phyloP scores from a whole-genome alignment of 164 flowering plant genomes.

The Warburgia ugandensis region DNA sequence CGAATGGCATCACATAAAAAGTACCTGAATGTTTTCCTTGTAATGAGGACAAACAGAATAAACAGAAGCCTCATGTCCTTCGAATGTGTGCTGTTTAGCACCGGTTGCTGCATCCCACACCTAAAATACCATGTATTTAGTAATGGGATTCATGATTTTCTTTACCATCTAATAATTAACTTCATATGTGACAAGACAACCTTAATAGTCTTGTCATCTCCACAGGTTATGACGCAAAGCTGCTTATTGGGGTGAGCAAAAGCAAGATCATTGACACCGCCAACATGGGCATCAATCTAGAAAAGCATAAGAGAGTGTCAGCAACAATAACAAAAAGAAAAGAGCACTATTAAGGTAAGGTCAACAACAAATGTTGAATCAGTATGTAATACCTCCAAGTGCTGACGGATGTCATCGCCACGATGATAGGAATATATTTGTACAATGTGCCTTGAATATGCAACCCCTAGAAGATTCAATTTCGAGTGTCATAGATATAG shows the following conservation, averaged over 20 bases:
- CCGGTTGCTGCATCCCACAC: constrained; percentile 71
- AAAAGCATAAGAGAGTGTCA: constrained; percentile 7
- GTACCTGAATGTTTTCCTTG: constrained; percentile 56
- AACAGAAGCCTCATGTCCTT: constrained; percentile 76
- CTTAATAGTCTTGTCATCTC: constrained; percentile 75
- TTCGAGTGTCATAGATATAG: too few species aligned
- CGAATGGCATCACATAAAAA: not conserved
- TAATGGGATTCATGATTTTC: not conserved
- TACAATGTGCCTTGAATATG: constrained; percentile 63
- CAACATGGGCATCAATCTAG: constrained; percentile 71
- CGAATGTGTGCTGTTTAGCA: constrained; percentile 38
- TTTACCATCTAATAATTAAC: not conserved
- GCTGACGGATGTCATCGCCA: constrained; percentile 38
- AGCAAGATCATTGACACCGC: constrained; percentile 67
- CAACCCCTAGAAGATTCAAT: constrained; percentile 49
- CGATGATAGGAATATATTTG: constrained; percentile 57
- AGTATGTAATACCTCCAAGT: constrained; percentile 66
- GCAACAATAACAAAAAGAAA: constrained; percentile 2
- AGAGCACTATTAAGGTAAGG: not conserved
- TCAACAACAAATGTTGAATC: not conserved
- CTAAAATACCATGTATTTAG: constrained; percentile 18
- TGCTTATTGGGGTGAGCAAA: constrained; percentile 42
- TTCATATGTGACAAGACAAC: constrained; percentile 20
- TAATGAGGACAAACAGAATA: constrained; percentile 62
- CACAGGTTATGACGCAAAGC: constrained; percentile 55